Evolutionary conservation across 1,284 basidiomycete species (phyloP).

Genomic region (Apiotrichum siamense): DNA sequence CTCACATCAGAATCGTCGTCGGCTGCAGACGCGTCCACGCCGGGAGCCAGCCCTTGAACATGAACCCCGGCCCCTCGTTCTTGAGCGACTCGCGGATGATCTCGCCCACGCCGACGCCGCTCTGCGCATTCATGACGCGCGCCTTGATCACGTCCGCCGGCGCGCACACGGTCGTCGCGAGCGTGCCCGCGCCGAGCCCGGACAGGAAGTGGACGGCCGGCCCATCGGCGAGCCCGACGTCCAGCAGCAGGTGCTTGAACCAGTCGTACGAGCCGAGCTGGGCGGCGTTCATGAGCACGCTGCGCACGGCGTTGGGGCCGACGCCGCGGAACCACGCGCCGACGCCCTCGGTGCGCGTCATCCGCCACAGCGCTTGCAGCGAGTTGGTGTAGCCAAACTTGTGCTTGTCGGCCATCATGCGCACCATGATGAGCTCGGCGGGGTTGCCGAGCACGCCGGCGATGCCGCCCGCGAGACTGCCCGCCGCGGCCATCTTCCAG

Average conservation of each 20-base stretch:
- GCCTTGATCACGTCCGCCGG: constrained; percentile 86
- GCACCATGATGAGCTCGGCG: constrained; percentile 77
- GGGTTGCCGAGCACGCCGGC: constrained; percentile 81
- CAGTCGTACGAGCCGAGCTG: constrained; percentile 88
- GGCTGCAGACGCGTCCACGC: constrained; percentile 74
- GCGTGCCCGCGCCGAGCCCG: constrained; percentile 79
- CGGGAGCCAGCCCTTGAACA: constrained; percentile 75
- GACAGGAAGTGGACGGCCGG: constrained; percentile 75
- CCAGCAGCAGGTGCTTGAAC: constrained; percentile 73
- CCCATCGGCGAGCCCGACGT: constrained; percentile 67
- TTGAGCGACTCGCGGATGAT: constrained; percentile 67
- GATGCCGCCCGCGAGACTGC: constrained; percentile 65
- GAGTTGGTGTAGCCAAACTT: constrained; percentile 84
- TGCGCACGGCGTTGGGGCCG: constrained; percentile 76
- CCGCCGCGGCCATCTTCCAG: constrained; percentile 74
- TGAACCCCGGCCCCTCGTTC: constrained; percentile 78
- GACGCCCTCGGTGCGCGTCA: constrained; percentile 74
- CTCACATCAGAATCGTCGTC: constrained; percentile 49
- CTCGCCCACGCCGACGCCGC: constrained; percentile 64
- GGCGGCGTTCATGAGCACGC: constrained; percentile 83
- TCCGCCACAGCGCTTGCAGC: constrained; percentile 76
- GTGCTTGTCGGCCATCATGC: constrained; percentile 81
- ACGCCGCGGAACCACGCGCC: constrained; percentile 71
- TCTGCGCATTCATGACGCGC: constrained; percentile 83
- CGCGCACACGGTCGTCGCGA: constrained; percentile 88